Percentiles rank a stretch among this genome's conserved stretches.
These are phyloP conservation scores for Centaurea solstitialis DNA, from an alignment of 129 eudicot genomes.

Conservation along the genomic window DNA sequence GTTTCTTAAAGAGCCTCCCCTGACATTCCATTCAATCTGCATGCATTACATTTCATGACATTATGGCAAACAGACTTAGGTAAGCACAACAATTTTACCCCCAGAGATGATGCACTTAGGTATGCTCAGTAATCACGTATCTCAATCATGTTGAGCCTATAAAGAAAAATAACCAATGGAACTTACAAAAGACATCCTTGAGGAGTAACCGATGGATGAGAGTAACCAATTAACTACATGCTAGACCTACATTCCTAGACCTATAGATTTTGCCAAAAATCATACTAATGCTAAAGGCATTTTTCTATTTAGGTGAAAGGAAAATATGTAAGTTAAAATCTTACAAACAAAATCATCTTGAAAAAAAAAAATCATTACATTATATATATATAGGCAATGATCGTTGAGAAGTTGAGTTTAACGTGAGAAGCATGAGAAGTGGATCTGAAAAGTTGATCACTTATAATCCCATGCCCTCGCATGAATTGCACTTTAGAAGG, in stretches of 20 bases:
- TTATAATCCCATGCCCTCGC: too few species aligned
- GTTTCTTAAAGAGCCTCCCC: constrained; percentile 88
- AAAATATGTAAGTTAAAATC: neutral
- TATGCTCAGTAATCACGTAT: neutral
- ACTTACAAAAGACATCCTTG: neutral
- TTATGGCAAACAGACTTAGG: neutral
- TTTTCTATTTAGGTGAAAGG: neutral
- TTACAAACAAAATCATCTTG: neutral
- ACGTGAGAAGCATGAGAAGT: too few species aligned
- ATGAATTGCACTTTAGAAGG: too few species aligned
- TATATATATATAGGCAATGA: too few species aligned
- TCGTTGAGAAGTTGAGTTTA: too few species aligned
- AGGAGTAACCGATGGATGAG: neutral
- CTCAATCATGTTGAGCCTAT: neutral
- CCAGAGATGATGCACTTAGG: neutral
- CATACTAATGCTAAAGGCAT: neutral
- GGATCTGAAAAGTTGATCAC: too few species aligned
- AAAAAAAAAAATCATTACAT: neutral
- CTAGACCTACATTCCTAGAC: neutral
- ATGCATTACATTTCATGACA: constrained; percentile 11
- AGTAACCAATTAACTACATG: neutral
- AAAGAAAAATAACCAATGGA: neutral
- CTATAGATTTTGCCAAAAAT: neutral
- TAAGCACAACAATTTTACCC: neutral
- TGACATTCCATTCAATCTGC: constrained; percentile 96